Percentiles rank a stretch among this genome's conserved stretches.
phyloP scores from a whole-genome alignment of 768 basidiomycete genomes.

The Suillus sp. region DNA sequence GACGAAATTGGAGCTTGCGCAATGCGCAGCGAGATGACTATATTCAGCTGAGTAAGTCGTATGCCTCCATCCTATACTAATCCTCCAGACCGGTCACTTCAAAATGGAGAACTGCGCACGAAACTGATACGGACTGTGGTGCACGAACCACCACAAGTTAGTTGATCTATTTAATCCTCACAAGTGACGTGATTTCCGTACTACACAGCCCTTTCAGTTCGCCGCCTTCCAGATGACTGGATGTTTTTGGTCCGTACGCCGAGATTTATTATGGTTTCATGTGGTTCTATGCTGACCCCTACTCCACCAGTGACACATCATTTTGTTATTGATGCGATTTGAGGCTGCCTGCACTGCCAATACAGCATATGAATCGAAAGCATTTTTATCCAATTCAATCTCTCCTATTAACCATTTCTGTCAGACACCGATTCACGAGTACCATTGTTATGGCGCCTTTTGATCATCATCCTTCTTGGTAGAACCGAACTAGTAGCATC shows the following conservation, averaged over 20 bases:
- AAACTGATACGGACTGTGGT: too few species aligned
- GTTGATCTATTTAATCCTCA: too few species aligned
- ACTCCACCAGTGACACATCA: not conserved
- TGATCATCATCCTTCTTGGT: not conserved
- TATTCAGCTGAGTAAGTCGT: too few species aligned
- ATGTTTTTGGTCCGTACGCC: not conserved
- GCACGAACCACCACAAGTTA: not conserved
- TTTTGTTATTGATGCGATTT: not conserved
- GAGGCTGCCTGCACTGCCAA: not conserved
- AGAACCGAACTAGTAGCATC: not conserved
- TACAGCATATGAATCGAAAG: not conserved
- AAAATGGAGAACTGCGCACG: not conserved
- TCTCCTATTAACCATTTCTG: not conserved
- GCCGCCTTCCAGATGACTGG: not conserved
- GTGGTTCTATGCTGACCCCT: not conserved
- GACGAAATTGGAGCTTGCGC: not conserved
- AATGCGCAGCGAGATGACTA: not conserved
- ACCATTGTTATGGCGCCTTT: not conserved
- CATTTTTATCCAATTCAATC: not conserved
- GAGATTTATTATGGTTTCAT: not conserved
- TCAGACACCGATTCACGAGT: not conserved
- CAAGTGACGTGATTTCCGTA: not conserved
- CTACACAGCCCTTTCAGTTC: not conserved
- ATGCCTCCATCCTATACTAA: not conserved
- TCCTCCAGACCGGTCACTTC: not conserved